A percentile compares a stretch with the other conserved stretches of the same genome.
phyloP scores from a whole-genome alignment of 1,284 basidiomycete genomes.

The Hemileia vastatrix region DNA sequence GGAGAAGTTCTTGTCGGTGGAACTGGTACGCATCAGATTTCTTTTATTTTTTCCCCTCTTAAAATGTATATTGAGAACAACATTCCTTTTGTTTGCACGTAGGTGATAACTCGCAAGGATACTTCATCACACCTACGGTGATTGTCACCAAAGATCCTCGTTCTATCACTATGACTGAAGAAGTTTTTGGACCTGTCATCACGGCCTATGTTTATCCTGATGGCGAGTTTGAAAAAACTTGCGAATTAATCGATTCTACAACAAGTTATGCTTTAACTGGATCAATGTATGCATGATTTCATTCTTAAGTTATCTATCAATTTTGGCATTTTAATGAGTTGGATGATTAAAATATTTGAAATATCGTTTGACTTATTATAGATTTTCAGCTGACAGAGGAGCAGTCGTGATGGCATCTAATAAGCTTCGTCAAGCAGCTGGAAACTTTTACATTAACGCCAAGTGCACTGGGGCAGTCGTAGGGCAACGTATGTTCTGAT shows the following conservation, averaged over 20 bases:
- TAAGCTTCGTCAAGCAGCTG: conserved; percentile 70
- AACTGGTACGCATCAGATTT: conserved; percentile 49
- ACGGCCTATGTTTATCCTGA: conserved; percentile 86
- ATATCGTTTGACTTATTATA: conserved; percentile 43
- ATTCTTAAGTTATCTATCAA: background rate
- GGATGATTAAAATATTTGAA: background rate
- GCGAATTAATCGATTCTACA: conserved; percentile 75
- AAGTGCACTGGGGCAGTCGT: conserved; percentile 71
- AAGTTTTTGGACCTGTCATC: conserved; percentile 94
- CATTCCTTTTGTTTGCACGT: background rate
- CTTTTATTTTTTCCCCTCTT: background rate
- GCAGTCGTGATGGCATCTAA: conserved; percentile 66
- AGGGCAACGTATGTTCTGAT: conserved; percentile 25
- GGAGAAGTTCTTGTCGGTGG: conserved; percentile 83
- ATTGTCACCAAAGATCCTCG: conserved; percentile 87
- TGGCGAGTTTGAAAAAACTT: conserved; percentile 68
- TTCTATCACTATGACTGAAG: conserved; percentile 82
- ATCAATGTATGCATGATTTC: conserved; percentile 56
- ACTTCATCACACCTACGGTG: conserved; percentile 87
- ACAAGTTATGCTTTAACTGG: conserved; percentile 86
- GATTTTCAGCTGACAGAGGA: conserved; percentile 69
- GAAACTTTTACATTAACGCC: conserved; percentile 82
- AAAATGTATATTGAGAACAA: background rate
- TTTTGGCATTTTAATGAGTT: background rate
- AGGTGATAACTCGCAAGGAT: conserved; percentile 84